Percentiles rank a stretch among this genome's conserved stretches.
These are phyloP conservation scores for Mortierella sp. DNA, from an alignment of 371 early-diverging fungal genomes.

Conservation along the genomic window DNA sequence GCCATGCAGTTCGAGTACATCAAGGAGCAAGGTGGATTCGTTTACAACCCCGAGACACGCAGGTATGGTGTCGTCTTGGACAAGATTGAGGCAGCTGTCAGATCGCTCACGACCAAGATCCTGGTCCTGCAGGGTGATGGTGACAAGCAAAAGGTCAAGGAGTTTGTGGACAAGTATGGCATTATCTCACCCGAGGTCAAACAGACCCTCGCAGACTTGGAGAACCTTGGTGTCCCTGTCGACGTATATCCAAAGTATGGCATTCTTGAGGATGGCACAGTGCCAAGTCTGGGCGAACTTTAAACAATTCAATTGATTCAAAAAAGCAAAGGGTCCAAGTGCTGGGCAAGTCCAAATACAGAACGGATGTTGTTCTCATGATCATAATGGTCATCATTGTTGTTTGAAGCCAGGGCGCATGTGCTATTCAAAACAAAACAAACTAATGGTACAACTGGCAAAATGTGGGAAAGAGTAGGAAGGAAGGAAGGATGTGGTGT, in stretches of 20 bases:
- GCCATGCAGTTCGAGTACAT: conserved; percentile 80
- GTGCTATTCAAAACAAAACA: too few relatives aligned
- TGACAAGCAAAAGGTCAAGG: conserved; percentile 71
- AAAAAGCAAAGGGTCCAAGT: too few relatives aligned
- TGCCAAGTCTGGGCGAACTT: too few relatives aligned
- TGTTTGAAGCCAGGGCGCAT: too few relatives aligned
- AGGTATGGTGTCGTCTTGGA: conserved; percentile 56
- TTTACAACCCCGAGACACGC: conserved; percentile 55
- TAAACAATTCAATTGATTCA: too few relatives aligned
- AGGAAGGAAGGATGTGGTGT: too few relatives aligned
- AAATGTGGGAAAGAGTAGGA: too few relatives aligned
- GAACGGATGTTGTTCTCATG: too few relatives aligned
- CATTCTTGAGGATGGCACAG: conserved; percentile 50
- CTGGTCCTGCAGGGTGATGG: conserved; percentile 86
- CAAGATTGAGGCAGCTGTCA: conserved; percentile 71
- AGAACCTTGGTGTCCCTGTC: conserved; percentile 49
- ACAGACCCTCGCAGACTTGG: conserved; percentile 66
- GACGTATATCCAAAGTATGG: conserved; percentile 52
- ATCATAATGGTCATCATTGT: too few relatives aligned
- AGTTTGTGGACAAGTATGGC: conserved; percentile 73
- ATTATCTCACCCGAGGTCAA: conserved; percentile 60
- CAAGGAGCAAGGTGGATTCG: conserved; percentile 76
- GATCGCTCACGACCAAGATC: conserved; percentile 73
- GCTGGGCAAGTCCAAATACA: too few relatives aligned
- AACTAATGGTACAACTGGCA: too few relatives aligned